These are phyloP conservation scores for Paramecium bursaria DNA, from an alignment of 73 alveolate genomes.

Conservation along the genomic window DNA sequence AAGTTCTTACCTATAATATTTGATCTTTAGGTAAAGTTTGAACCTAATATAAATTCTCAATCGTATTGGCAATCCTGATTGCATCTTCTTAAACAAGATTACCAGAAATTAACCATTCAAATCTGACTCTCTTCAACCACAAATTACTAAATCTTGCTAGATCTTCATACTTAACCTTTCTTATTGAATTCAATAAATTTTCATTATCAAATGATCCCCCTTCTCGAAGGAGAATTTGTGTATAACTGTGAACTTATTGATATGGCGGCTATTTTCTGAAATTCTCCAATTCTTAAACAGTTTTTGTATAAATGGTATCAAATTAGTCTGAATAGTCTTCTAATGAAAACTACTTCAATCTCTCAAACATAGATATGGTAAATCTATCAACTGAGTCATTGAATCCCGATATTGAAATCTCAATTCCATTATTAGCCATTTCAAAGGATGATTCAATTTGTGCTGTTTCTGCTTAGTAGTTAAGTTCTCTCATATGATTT, in stretches of 20 bases:
- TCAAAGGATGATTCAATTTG: not conserved
- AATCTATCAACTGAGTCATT: constrained; percentile 42
- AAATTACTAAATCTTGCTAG: not conserved
- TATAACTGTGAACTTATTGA: constrained; percentile 30
- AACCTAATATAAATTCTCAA: constrained; percentile 2
- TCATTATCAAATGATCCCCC: constrained; percentile 20
- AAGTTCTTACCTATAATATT: constrained; percentile 30
- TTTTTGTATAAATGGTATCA: constrained; percentile 24
- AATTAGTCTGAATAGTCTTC: constrained; percentile 30
- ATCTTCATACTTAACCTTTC: constrained; percentile 17
- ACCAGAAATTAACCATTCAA: constrained; percentile 56
- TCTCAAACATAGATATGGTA: not conserved
- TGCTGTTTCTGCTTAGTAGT: constrained; percentile 17
- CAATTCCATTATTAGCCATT: constrained; percentile 45
- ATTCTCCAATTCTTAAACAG: constrained; percentile 27
- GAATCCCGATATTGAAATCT: constrained; percentile 40
- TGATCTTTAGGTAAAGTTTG: constrained; percentile 7
- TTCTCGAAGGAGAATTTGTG: not conserved
- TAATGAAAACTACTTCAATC: not conserved
- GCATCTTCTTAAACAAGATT: constrained; percentile 46
- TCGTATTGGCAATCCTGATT: not conserved
- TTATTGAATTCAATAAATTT: not conserved
- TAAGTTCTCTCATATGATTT: constrained; percentile 14
- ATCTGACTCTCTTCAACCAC: constrained; percentile 10
- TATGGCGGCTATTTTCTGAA: constrained; percentile 33